phyloP scores from a whole-genome alignment of 441 rosid genomes.

The Mallotus japonicus region DNA sequence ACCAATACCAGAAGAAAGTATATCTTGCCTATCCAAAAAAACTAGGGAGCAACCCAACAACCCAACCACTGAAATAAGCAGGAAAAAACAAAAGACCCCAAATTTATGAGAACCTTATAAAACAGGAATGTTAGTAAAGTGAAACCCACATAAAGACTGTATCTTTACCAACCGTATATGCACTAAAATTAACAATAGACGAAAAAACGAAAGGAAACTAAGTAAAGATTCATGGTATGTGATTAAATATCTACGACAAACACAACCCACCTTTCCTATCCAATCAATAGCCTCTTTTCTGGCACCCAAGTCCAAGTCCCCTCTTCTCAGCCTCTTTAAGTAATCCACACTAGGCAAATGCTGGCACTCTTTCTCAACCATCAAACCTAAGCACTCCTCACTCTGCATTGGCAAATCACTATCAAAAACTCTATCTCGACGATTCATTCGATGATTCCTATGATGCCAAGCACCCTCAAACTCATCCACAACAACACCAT shows the following conservation, averaged over 20 bases:
- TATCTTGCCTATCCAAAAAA: neutral
- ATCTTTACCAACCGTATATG: neutral
- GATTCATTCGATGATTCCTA: slow-evolving; percentile 28
- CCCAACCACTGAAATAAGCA: neutral
- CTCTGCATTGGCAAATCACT: slow-evolving; percentile 43
- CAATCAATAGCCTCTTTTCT: slow-evolving; percentile 58
- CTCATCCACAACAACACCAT: slow-evolving; percentile 31
- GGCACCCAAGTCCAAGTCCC: slow-evolving; percentile 49
- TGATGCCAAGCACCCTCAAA: slow-evolving; percentile 35
- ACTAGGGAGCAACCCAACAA: neutral
- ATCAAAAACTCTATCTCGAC: slow-evolving; percentile 27
- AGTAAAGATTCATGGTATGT: neutral
- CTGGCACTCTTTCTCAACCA: slow-evolving; percentile 58
- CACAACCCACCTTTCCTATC: slow-evolving; percentile 55
- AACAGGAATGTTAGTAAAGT: neutral
- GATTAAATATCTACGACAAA: slow-evolving; percentile 1
- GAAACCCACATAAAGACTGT: slow-evolving; percentile 2
- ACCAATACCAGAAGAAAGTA: neutral
- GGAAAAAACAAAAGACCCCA: neutral
- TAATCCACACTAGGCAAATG: slow-evolving; percentile 54
- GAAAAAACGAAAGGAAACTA: neutral
- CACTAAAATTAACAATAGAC: neutral
- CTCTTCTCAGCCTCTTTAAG: slow-evolving; percentile 49
- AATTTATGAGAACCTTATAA: slow-evolving; percentile 1
- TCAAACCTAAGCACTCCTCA: slow-evolving; percentile 50